Evolutionary conservation across 2,329 filamentous ascomycete species (phyloP), one percentile per base, ranked within the genome.

Genomic region (Sporothrix pallida): DNA sequence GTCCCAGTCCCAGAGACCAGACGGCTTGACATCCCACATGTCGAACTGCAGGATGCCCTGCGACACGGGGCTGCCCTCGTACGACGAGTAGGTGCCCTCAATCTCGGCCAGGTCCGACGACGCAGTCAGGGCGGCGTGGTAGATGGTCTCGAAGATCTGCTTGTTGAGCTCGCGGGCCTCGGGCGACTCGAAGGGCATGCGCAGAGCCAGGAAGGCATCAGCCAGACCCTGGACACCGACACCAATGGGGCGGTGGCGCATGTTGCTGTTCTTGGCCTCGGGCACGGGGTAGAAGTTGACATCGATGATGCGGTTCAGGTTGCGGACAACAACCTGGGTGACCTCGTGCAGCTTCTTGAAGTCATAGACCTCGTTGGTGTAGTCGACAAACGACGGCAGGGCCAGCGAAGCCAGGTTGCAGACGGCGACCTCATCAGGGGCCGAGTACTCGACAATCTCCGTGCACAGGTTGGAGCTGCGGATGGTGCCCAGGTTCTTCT

Each of bases 91-190:
- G 6, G 94, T 83, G 3, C 96, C 96, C 74, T 95, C 84, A 78
- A 92, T 86, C 86, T 94, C 92, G 76, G 96, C 94, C 77, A 98
- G 85, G 74, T 97, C 91, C 80, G 92, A 90, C 0, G 96, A 99
- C 26, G 94, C 92, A 72, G 95, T 97, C 76, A 98, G 86, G 73
- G 94, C 93, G 81, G 92, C 96, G 82, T 99, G 96, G 86, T 99
- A 99, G 83, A 99, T 98, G 76, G 96, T 99, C 88, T 99, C 96
- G 77, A 99, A 99, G 83, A 99, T 98, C 83, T 99, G 94, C 80
- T 92, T 95, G 88, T 99, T 99, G 80, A 99, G 89, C 82, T 96
- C 89, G 78, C 92, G 93, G 76, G 96, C 96, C 85, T 98, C 94
- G 5, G 94, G 91, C 17, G 96, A 99, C 83, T 99, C 96, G 80